Evolutionary conservation across 495 filamentous ascomycete species (phyloP).

Genomic region (Xylaria longipes): DNA sequence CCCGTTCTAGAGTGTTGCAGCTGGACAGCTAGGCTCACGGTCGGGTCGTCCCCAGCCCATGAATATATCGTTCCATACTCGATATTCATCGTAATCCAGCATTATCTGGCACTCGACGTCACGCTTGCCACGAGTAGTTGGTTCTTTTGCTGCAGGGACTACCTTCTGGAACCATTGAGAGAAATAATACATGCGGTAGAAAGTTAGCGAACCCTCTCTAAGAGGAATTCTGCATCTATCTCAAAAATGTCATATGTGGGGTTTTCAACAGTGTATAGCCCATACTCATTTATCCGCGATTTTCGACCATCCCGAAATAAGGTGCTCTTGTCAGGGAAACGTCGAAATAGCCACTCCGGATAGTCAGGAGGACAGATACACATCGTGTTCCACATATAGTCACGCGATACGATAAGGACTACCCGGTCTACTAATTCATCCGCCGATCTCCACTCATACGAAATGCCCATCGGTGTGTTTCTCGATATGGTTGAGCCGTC

Average conservation of each 20-base stretch:
- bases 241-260: neutral
- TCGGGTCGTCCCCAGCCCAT: no score
- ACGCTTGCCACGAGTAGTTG: neutral
- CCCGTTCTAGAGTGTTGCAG: no score
- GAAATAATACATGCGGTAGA: neutral
- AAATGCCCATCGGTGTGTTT: no score
- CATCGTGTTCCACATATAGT: neutral
- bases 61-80: neutral
- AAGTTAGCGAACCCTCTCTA: neutral
- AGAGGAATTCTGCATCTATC: neutral
- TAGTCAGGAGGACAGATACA: neutral
- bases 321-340: no score
- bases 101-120: neutral
- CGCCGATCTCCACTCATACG: neutral
- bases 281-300: neutral
- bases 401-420: neutral
- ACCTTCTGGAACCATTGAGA: neutral
- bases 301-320: neutral
- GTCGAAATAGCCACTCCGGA: no score
- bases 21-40: no score
- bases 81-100: neutral
- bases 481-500: neutral
- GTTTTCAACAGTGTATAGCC: neutral
- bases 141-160: neutral
- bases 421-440: slow-evolving; percentile 24